These are phyloP conservation scores for Verticillium klebahnii DNA, from an alignment of 2,329 filamentous ascomycete genomes.

Conservation along the genomic window DNA sequence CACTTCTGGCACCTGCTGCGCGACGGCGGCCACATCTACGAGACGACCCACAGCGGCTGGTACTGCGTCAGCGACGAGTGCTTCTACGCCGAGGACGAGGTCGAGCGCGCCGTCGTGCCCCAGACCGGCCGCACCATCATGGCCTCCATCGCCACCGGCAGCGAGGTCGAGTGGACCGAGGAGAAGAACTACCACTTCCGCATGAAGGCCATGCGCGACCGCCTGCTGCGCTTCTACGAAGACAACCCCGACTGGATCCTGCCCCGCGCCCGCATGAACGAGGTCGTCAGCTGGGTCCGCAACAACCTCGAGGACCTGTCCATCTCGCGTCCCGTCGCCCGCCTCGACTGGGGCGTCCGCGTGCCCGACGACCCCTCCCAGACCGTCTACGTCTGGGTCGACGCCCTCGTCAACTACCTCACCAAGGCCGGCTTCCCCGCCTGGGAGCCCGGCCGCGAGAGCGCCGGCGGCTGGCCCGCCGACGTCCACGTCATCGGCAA, in stretches of 20 bases:
- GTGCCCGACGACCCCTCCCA: slow-evolving; percentile 81
- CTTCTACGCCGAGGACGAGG: slow-evolving; percentile 76
- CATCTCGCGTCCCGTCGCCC: slow-evolving; percentile 73
- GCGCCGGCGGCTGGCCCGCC: slow-evolving; percentile 74
- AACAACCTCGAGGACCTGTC: slow-evolving; percentile 82
- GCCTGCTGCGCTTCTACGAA: slow-evolving; percentile 72
- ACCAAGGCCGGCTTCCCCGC: slow-evolving; percentile 80
- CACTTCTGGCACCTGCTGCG: slow-evolving; percentile 83
- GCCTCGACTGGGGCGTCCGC: slow-evolving; percentile 81
- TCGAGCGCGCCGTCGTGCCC: slow-evolving; percentile 71
- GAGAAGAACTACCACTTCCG: slow-evolving; percentile 95
- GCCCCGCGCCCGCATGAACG: slow-evolving; percentile 68
- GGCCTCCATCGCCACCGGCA: slow-evolving; percentile 82
- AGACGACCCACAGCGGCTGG: slow-evolving; percentile 86
- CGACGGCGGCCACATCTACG: slow-evolving; percentile 74
- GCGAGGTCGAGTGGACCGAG: slow-evolving; percentile 89
- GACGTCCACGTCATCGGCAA: slow-evolving; percentile 93
- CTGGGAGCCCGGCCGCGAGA: slow-evolving; percentile 62
- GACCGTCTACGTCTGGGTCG: slow-evolving; percentile 97
- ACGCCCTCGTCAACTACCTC: slow-evolving; percentile 82
- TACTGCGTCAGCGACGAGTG: slow-evolving; percentile 96
- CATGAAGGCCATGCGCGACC: slow-evolving; percentile 76
- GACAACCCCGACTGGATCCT: slow-evolving; percentile 74
- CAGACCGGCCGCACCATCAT: slow-evolving; percentile 78
- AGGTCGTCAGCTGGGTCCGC: slow-evolving; percentile 72